Evolutionary conservation across 2,329 filamentous ascomycete genomes (phyloP).

Genomic region (Lasiodiplodia sp.): DNA sequence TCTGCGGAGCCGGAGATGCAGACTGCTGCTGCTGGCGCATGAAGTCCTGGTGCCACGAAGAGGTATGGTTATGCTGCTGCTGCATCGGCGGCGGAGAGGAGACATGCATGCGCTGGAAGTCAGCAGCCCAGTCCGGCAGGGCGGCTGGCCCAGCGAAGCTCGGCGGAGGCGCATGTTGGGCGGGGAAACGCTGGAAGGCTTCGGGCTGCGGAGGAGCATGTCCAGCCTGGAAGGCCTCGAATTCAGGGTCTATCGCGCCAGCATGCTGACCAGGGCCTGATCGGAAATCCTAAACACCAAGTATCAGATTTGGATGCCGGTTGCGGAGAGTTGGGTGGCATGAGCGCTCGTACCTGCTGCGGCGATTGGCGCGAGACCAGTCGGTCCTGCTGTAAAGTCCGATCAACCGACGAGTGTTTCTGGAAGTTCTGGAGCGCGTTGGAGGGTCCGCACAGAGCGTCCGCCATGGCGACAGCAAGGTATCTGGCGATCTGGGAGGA

Average conservation of each 20-base stretch:
- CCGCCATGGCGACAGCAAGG: slow-evolving; percentile 60
- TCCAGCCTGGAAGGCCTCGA: slow-evolving; percentile 72
- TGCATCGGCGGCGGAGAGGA: slow-evolving; percentile 50
- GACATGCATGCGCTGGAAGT: slow-evolving; percentile 58
- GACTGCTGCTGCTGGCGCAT: slow-evolving; percentile 47
- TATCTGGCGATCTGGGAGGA: neutral
- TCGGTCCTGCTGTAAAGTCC: slow-evolving; percentile 77
- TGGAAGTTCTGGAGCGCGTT: slow-evolving; percentile 78
- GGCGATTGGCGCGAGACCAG: slow-evolving; percentile 62
- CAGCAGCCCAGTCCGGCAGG: slow-evolving; percentile 55
- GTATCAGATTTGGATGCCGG: neutral
- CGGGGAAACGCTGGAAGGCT: slow-evolving; percentile 45
- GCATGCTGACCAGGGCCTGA: slow-evolving; percentile 61
- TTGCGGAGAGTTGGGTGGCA: neutral
- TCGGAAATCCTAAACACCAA: slow-evolving; percentile 64
- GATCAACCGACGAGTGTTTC: slow-evolving; percentile 72
- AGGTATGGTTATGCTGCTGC: slow-evolving; percentile 44
- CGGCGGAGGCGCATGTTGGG: slow-evolving; percentile 39
- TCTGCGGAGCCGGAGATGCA: slow-evolving; percentile 40
- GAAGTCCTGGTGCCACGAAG: slow-evolving; percentile 70
- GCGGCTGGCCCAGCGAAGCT: slow-evolving; percentile 37
- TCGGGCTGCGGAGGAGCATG: slow-evolving; percentile 46
- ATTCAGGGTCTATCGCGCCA: slow-evolving; percentile 69
- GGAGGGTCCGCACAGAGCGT: slow-evolving; percentile 76
- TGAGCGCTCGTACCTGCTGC: slow-evolving; percentile 57